Evolutionary conservation across 495 filamentous ascomycete genomes (phyloP).

Genomic region (Clohesyomyces aquaticus): DNA sequence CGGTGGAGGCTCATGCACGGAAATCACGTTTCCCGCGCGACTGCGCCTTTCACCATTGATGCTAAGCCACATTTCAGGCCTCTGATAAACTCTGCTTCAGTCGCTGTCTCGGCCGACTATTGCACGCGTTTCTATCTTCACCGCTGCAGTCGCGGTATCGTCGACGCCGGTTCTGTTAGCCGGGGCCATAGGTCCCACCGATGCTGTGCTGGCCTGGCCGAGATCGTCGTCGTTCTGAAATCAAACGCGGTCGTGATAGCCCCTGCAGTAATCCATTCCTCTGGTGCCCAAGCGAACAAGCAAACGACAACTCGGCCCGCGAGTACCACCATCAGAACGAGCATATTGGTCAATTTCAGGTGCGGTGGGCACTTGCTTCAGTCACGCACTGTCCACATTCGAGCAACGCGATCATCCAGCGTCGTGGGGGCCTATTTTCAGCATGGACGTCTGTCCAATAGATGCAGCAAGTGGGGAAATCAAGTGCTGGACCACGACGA

Average conservation of each 20-base stretch:
- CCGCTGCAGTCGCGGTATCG: too few relatives aligned
- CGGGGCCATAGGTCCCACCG: too few relatives aligned
- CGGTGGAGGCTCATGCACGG: slow-evolving; percentile 25
- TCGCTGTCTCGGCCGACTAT: too few relatives aligned
- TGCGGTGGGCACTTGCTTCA: neutral
- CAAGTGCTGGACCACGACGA: neutral
- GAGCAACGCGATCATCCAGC: neutral
- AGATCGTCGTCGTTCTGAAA: too few relatives aligned
- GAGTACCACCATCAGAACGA: neutral
- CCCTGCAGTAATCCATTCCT: too few relatives aligned
- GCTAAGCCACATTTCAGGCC: slow-evolving; percentile 17
- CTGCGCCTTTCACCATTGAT: slow-evolving; percentile 21
- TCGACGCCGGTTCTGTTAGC: too few relatives aligned
- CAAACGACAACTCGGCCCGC: too few relatives aligned
- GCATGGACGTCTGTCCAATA: neutral
- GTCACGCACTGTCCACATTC: neutral
- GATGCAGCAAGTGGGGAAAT: neutral
- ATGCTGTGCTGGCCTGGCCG: too few relatives aligned
- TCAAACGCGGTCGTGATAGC: too few relatives aligned
- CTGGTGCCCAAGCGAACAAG: too few relatives aligned
- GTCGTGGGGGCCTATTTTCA: neutral
- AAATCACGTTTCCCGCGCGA: slow-evolving; percentile 17
- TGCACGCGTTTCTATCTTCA: too few relatives aligned
- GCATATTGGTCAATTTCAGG: neutral
- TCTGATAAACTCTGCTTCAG: too few relatives aligned